Evolutionary conservation across 192 early-diverging fungal species (phyloP).

Genomic region (Coemansia sp.): DNA sequence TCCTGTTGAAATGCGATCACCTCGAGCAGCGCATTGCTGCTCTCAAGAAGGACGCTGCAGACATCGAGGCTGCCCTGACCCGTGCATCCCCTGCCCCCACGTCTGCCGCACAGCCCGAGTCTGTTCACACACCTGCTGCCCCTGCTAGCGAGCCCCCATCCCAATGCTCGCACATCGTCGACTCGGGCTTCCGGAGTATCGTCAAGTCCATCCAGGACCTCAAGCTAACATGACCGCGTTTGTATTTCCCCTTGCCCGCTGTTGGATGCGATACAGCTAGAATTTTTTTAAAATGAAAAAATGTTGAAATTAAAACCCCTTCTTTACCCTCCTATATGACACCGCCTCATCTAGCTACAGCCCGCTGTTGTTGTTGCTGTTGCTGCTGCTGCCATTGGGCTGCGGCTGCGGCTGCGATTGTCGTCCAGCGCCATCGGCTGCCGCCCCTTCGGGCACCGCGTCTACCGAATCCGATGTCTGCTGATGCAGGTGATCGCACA

Average conservation of each 20-base stretch:
- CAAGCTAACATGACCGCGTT: background rate
- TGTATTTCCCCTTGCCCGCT: background rate
- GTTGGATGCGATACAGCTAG: background rate
- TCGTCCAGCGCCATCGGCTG: background rate
- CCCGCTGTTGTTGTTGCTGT: too few relatives aligned
- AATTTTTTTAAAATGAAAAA: slow-evolving; percentile 1
- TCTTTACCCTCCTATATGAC: background rate
- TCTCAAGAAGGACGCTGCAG: slow-evolving; percentile 23
- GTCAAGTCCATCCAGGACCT: slow-evolving; percentile 6
- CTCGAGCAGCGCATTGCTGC: slow-evolving; percentile 19
- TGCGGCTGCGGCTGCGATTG: background rate
- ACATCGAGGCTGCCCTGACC: slow-evolving; percentile 8
- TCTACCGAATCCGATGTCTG: background rate
- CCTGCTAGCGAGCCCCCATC: background rate
- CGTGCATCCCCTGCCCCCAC: too few relatives aligned
- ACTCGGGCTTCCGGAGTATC: background rate
- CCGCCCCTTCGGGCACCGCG: background rate
- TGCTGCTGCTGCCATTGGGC: background rate
- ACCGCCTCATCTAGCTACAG: background rate
- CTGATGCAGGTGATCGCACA: slow-evolving; percentile 41
- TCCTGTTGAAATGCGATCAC: slow-evolving; percentile 24
- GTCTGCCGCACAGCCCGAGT: too few relatives aligned
- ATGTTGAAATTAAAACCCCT: slow-evolving; percentile 3
- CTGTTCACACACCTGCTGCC: too few relatives aligned
- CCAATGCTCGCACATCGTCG: background rate